These are phyloP conservation scores for Malbranchea zuffiana DNA, from an alignment of 2,329 filamentous ascomycete genomes.

Conservation along the genomic window DNA sequence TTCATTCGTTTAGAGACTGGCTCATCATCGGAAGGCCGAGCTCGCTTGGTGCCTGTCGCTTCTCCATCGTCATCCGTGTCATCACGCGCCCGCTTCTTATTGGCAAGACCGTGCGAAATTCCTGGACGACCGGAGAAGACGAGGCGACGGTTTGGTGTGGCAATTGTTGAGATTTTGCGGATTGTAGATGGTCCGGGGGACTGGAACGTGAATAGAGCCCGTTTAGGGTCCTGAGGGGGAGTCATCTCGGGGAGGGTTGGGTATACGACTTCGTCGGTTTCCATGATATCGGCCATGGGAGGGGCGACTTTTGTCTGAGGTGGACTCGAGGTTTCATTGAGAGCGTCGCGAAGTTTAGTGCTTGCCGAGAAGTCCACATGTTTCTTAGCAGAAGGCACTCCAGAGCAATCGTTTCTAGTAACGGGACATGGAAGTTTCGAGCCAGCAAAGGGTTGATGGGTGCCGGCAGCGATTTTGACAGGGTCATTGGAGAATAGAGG, in stretches of 20 bases:
- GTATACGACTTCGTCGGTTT: constrained; percentile 24
- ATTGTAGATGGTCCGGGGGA: constrained; percentile 28
- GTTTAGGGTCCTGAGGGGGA: constrained; percentile 22
- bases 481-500: constrained; percentile 50
- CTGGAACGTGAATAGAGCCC: constrained; percentile 11
- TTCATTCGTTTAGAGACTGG: constrained; percentile 29
- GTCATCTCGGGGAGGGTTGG: constrained; percentile 30
- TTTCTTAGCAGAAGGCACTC: constrained; percentile 64
- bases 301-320: constrained; percentile 24
- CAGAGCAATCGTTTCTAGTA: constrained; percentile 34
- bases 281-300: constrained; percentile 16
- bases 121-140: constrained; percentile 24
- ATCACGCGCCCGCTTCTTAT: constrained; percentile 31
- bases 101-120: constrained; percentile 32
- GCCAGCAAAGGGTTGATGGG: constrained; percentile 35
- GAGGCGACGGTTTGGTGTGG: constrained; percentile 10
- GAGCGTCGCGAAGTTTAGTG: constrained; percentile 41
- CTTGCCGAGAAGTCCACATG: constrained; percentile 70
- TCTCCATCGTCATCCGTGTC: constrained; percentile 25
- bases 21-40: constrained; percentile 17
- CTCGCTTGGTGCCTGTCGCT: constrained; percentile 26
- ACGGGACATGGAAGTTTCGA: constrained; percentile 20
- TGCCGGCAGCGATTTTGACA: constrained; percentile 49
- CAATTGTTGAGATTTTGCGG: constrained; percentile 31
- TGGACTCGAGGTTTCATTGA: constrained; percentile 30